Base-by-base conservation (phyloP, 805 yeast genomes). In the Tetrapisispora taiwanensis region DNA sequence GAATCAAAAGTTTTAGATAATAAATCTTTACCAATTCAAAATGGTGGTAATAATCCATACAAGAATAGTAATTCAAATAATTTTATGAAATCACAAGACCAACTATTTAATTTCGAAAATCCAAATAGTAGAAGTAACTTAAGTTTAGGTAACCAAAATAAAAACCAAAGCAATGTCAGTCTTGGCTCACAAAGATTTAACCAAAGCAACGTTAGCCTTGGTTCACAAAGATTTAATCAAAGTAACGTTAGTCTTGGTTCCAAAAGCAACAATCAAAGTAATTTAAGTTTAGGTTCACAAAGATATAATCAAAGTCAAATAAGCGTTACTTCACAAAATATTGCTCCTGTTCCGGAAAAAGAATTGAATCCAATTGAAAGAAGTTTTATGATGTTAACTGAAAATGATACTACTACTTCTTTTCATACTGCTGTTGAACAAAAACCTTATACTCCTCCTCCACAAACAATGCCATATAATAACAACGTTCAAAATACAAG, bases 341-440 rank as follows among this genome's bases (percentile, higher is more conserved):
- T 22, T 7, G 20, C 14, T 12, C 5, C 36, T 24, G 39, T 26
- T 1, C 19, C 26, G 4, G 33, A 44, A 31, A 31, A 31, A 7
- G 52, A 46, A 9, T 19, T 54, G 46, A 53, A 56, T 34, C 65
- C 65, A 10, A 55, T 60, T 8, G 65, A 59, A 44, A 55, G 46
- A 44, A 56, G 62, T 34, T 60, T 59, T 39, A 52, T 54, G 59
- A 55, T 56, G 52, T 45, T 60, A 22, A 60, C 63, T 4, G 57
- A 54, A 35, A 57, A 52, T 39, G 58, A 54, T 34, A 39, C 52
- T 9, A 33, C 47, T 15, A 45, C 41, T 24, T 41, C 44, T 19
- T 35, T 41, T 18, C 36, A 35, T 22, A 30, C 41, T 13, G 34
- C 41, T 17, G 34, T 30, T n/a, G 34, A 38, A 14, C 33, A 38